Conservation (phyloP, 495 filamentous ascomycete species). For the Xylaria curta region DNA sequence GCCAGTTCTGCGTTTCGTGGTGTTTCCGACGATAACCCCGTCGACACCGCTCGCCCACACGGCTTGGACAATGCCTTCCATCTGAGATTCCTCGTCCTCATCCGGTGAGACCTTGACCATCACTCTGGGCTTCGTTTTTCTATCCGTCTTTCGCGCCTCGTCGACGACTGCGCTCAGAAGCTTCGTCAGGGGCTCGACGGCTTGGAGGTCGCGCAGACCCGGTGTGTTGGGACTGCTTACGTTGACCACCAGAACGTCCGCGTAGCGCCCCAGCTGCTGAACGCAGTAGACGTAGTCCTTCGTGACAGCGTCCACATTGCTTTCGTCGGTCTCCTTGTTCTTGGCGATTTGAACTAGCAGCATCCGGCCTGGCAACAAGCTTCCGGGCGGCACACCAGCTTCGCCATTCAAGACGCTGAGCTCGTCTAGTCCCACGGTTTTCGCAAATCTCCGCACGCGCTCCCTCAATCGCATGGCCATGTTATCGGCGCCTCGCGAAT, state of each 20-base stretch:
- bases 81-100: constrained; percentile 81
- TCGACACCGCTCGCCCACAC: constrained; percentile 85
- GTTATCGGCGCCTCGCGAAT: constrained; percentile 85
- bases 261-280: constrained; percentile 77
- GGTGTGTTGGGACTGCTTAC: constrained; percentile 97
- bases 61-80: constrained; percentile 86
- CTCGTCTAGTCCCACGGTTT: constrained; percentile 71
- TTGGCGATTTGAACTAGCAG: constrained; percentile 97
- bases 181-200: constrained; percentile 75
- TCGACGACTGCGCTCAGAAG: constrained; percentile 83
- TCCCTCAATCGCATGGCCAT: constrained; percentile 81
- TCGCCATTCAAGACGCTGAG: constrained; percentile 74
- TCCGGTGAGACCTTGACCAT: constrained; percentile 99
- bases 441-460: constrained; percentile 78
- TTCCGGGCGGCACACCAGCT: constrained; percentile 70
- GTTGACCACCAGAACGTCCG: constrained; percentile 95
- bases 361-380: constrained; percentile 72
- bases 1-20: constrained; percentile 79
- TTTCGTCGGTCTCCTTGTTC: constrained; percentile 86
- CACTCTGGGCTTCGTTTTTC: constrained; percentile 78
- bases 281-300: constrained; percentile 89
- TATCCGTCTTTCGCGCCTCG: constrained; percentile 68
- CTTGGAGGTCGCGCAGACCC: constrained; percentile 83
- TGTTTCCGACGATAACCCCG: constrained; percentile 97
- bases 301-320: constrained; percentile 81